Conservation (phyloP, 2,329 filamentous ascomycete species). For the Xylariaceae sp. region DNA sequence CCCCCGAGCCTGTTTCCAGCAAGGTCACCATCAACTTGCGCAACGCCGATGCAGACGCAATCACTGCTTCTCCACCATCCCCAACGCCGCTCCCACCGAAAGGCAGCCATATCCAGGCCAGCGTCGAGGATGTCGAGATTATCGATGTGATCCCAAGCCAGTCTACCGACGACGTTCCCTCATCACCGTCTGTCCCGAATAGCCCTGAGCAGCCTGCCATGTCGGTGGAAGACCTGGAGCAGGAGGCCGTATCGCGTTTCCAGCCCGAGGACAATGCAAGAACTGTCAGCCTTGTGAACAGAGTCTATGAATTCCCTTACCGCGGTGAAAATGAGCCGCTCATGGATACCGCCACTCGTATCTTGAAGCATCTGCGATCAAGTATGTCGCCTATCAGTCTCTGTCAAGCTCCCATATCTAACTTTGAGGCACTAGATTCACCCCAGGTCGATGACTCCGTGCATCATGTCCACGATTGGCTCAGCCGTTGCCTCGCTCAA, state of each 20-base stretch:
- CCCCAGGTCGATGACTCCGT: slow-evolving; percentile 43
- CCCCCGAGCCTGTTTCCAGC: slow-evolving; percentile 47
- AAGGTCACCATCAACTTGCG: slow-evolving; percentile 60
- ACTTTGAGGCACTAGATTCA: slow-evolving; percentile 34
- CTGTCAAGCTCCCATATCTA: neutral
- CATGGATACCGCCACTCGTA: slow-evolving; percentile 26
- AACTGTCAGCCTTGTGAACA: slow-evolving; percentile 15
- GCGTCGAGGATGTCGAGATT: slow-evolving; percentile 43
- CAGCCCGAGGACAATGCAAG: slow-evolving; percentile 10
- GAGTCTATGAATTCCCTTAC: slow-evolving; percentile 29
- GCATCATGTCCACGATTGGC: slow-evolving; percentile 45
- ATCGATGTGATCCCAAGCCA: slow-evolving; percentile 32
- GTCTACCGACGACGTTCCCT: slow-evolving; percentile 27
- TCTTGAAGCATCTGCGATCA: slow-evolving; percentile 26
- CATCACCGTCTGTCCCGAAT: slow-evolving; percentile 36
- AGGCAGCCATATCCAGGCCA: slow-evolving; percentile 36
- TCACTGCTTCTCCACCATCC: slow-evolving; percentile 42
- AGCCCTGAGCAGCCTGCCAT: slow-evolving; percentile 45
- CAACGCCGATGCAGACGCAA: slow-evolving; percentile 39
- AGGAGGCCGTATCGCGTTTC: slow-evolving; percentile 29
- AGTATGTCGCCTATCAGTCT: slow-evolving; percentile 18
- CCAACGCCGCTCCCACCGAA: slow-evolving; percentile 28
- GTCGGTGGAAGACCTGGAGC: slow-evolving; percentile 35
- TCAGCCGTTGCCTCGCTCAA: slow-evolving; percentile 45
- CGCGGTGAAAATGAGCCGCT: slow-evolving; percentile 24